These are phyloP conservation scores for Penicillium psychrosexuale DNA, from an alignment of 2,329 filamentous ascomycete genomes.

Conservation along the genomic window DNA sequence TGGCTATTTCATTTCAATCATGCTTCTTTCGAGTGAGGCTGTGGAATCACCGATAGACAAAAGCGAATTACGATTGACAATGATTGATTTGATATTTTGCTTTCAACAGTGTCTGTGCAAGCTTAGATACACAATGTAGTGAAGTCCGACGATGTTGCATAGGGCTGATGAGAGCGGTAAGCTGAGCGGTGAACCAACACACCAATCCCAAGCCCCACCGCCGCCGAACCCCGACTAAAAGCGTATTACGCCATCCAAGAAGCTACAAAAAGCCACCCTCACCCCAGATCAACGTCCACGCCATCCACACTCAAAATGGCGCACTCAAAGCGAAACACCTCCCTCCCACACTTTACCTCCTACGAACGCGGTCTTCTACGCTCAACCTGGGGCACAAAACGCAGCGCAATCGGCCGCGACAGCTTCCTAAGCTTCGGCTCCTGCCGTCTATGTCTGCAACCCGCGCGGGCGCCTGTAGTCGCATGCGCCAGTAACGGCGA, in stretches of 20 bases:
- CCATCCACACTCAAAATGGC: slow-evolving; percentile 33
- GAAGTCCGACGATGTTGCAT: background rate
- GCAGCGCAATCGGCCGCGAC: slow-evolving; percentile 82
- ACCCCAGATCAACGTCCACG: background rate
- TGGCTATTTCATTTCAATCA: background rate
- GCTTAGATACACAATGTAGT: background rate
- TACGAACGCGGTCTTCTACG: slow-evolving; percentile 83
- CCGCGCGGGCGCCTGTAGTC: slow-evolving; percentile 79
- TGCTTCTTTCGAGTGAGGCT: slow-evolving; percentile 1
- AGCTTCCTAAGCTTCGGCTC: slow-evolving; percentile 89
- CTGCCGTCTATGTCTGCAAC: slow-evolving; percentile 81
- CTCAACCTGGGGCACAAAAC: slow-evolving; percentile 74
- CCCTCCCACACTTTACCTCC: slow-evolving; percentile 87
- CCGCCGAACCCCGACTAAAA: background rate
- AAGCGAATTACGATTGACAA: slow-evolving; percentile 11
- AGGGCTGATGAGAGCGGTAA: background rate
- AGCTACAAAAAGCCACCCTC: background rate
- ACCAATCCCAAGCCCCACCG: background rate
- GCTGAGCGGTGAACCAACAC: background rate
- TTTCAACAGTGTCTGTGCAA: background rate
- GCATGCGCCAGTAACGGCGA: slow-evolving; percentile 75
- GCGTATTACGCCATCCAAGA: slow-evolving; percentile 3
- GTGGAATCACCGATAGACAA: slow-evolving; percentile 6
- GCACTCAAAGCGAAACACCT: slow-evolving; percentile 77
- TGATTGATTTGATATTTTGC: background rate